Base-by-base conservation (phyloP, 768 basidiomycete genomes). In the Termitomyces sp. region DNA sequence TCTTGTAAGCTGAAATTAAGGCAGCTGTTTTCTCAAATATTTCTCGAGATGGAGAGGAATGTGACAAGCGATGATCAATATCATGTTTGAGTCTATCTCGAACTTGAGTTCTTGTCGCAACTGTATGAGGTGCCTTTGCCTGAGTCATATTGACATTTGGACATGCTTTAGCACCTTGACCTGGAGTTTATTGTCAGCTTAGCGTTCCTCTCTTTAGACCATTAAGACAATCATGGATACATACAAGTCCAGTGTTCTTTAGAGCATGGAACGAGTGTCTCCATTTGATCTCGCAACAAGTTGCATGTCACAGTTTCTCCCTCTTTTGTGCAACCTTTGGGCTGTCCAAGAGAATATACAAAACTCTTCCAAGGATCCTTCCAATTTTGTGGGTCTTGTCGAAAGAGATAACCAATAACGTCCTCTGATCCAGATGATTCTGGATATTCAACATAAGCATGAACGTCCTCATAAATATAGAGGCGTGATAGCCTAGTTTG, bases 21-120 rank as follows among this genome's bases (percentile, higher is more conserved):
- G 58, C 62, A n/a, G 55, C 58, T 38, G 55, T 63, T 49, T 63
- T 63, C 22, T 56, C 50, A 36, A 63, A 63, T 16, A 63, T 60
- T 8, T 63, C 46, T 7, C 11, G 55, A 18, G 24, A 52, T 20
- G 63, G 63, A 24, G 55, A 60, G 13, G 50, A 55, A n/a, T 2
- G 22, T 2, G 38, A 38, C 1, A 56, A 2, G 8, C 28, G n/a
- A 24, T 42, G 32, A 12, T 61, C 55, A 32, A 61, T 38, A 18
- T 61, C 55, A 0, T 42, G 22, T 22, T 18, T 9, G 7, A 58
- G 57, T n/a, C 44, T 24, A 1, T 38, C 7, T 33, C 48, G n/a
- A 36, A 60, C 54, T 22, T 60, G 32, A 24, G 12, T 16, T 9
- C 52, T n/a, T 15, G 42, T 46, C 0, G 54, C 38, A 1, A 28